Evolutionary conservation across 352 stramenopile species (phyloP).

Genomic region (Phytophthora cactorum): DNA sequence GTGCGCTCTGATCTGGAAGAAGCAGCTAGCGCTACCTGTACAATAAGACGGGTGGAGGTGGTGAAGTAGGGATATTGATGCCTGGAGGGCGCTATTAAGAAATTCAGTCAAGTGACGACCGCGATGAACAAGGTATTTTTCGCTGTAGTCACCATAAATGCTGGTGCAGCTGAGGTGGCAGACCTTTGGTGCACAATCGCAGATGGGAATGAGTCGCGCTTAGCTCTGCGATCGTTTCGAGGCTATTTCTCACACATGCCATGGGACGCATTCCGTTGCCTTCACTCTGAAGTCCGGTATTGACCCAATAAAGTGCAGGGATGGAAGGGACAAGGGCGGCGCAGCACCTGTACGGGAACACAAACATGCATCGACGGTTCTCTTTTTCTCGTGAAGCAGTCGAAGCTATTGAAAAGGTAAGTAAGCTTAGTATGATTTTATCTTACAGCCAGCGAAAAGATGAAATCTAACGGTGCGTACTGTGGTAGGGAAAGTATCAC

Average conservation of each 20-base stretch:
- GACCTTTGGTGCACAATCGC: conserved; percentile 12
- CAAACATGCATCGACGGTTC: conserved; percentile 35
- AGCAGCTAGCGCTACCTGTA: conserved; percentile 39
- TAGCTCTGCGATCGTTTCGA: conserved; percentile 27
- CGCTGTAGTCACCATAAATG: conserved; percentile 4
- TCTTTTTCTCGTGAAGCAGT: conserved; percentile 34
- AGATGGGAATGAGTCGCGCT: conserved; percentile 11
- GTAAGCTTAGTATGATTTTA: not conserved
- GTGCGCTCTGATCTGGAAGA: conserved; percentile 45
- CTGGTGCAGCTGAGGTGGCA: not conserved
- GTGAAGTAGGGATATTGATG: conserved; percentile 22
- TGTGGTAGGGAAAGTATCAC: conserved; percentile 11
- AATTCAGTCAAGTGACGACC: conserved; percentile 21
- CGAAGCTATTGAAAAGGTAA: conserved; percentile 38
- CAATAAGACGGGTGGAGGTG: conserved; percentile 21
- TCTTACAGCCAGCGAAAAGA: not conserved
- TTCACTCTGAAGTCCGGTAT: conserved; percentile 3
- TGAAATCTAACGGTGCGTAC: conserved; percentile 7
- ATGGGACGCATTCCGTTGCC: not conserved
- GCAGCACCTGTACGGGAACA: conserved; percentile 24
- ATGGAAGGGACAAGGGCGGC: conserved; percentile 14
- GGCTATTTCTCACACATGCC: conserved; percentile 30
- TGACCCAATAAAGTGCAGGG: conserved; percentile 3
- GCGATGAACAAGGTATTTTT: conserved; percentile 12
- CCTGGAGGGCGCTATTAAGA: conserved; percentile 11